A percentile compares a stretch with the other conserved stretches of the same genome.
phyloP scores from a whole-genome alignment of 306 rosid genomes.

The Fragaria nilgerrensis region DNA sequence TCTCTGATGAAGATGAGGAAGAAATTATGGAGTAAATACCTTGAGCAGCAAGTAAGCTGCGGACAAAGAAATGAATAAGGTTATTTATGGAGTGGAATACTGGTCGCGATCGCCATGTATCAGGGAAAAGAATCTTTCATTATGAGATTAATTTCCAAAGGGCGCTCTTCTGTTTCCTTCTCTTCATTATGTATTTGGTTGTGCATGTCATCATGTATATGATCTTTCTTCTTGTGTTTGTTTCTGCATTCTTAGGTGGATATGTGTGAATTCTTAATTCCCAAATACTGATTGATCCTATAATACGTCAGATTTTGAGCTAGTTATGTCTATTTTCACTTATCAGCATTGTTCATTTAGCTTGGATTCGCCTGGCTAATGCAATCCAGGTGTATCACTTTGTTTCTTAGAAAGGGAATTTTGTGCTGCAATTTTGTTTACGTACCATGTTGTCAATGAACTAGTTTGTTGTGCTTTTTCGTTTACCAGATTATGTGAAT shows the following conservation, averaged over 20 bases:
- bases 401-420: neutral
- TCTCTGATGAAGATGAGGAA: slow-evolving; percentile 12
- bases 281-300: neutral
- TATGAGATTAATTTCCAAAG: neutral
- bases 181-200: neutral
- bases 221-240: neutral
- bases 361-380: neutral
- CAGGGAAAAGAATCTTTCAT: neutral
- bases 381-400: neutral
- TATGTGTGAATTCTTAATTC: neutral
- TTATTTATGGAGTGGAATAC: neutral
- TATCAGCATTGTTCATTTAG: neutral
- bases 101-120: neutral
- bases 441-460: neutral
- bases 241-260: neutral
- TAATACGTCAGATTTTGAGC: neutral
- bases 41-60: neutral
- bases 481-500: neutral
- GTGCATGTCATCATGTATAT: slow-evolving; percentile 5
- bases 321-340: neutral
- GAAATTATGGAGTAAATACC: neutral
- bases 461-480: neutral
- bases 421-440: neutral
- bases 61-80: neutral
- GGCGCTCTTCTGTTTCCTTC: neutral